phyloP scores from a whole-genome alignment of 164 flowering plant genomes.

The Liquidambar formosana region DNA sequence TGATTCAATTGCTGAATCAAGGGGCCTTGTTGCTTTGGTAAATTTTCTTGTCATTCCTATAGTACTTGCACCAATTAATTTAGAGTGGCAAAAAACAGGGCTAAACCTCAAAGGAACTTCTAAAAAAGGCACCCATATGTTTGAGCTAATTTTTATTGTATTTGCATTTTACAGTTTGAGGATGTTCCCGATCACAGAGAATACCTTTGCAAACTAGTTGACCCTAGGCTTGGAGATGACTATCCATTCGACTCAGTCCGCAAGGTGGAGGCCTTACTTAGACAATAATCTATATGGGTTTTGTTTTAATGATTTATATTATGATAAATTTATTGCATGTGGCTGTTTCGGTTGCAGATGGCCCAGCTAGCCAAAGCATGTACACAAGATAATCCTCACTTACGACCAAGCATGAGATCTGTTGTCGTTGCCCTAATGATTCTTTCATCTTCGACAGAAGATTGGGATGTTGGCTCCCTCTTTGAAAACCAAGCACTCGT shows the following conservation, averaged over 20 bases:
- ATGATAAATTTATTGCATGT: not conserved
- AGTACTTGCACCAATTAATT: not conserved
- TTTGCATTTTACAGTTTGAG: conserved; percentile 60
- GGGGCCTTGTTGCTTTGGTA: conserved; percentile 83
- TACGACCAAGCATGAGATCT: conserved; percentile 87
- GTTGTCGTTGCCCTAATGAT: conserved; percentile 84
- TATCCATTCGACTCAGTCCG: conserved; percentile 67
- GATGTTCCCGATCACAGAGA: conserved; percentile 57
- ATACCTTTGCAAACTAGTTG: conserved; percentile 55
- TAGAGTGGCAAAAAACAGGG: not conserved
- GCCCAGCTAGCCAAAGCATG: conserved; percentile 82
- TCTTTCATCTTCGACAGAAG: conserved; percentile 72
- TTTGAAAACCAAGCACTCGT: conserved; percentile 68
- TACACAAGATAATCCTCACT: conserved; percentile 72
- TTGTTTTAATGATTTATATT: not conserved
- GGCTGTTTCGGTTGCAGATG: conserved; percentile 44
- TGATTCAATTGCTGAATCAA: conserved; percentile 51
- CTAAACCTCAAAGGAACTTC: too few relatives aligned
- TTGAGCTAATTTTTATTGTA: not conserved
- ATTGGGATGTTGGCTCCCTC: conserved; percentile 75
- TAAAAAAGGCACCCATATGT: not conserved
- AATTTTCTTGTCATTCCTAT: conserved; percentile 11
- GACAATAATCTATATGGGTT: not conserved
- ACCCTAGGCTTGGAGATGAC: conserved; percentile 66
- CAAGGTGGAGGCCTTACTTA: conserved; percentile 41